phyloP scores from a whole-genome alignment of 2,329 filamentous ascomycete species.

The Apiospora koreana region DNA sequence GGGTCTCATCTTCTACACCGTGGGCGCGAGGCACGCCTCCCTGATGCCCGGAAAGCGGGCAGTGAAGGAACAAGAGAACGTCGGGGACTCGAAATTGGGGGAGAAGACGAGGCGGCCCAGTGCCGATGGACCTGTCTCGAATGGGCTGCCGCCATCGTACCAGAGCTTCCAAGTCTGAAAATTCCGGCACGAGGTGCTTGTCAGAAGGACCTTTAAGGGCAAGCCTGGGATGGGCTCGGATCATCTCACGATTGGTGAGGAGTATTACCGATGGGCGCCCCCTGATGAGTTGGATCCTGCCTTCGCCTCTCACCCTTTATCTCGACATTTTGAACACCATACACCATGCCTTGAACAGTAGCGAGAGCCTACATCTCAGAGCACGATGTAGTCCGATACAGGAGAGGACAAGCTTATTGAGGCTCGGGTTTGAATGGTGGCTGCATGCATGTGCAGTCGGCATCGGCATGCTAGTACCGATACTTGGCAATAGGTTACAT shows the following conservation, averaged over 20 bases:
- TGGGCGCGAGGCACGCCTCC: not conserved
- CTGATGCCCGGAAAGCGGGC: not conserved
- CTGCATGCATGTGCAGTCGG: not conserved
- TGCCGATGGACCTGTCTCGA: not conserved
- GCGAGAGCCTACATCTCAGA: too few relatives aligned
- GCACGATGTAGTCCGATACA: not conserved
- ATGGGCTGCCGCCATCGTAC: not conserved
- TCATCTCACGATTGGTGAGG: not conserved
- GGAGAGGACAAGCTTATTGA: not conserved
- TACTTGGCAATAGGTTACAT: constrained; percentile 4
- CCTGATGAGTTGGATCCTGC: not conserved
- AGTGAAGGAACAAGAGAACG: not conserved
- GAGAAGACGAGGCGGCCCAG: not conserved
- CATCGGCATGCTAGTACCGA: not conserved
- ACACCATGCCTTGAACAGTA: too few relatives aligned
- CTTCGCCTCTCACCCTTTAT: too few relatives aligned
- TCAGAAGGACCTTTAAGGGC: not conserved
- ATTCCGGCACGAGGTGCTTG: not conserved
- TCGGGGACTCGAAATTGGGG: not conserved
- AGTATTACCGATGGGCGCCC: not conserved
- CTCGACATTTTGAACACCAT: too few relatives aligned
- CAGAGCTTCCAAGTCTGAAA: not conserved
- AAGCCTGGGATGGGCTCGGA: not conserved
- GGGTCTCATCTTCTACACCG: not conserved
- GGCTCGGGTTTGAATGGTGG: not conserved